phyloP scores from a whole-genome alignment of 2,329 filamentous ascomycete genomes.

The Metarhizium robertsii region DNA sequence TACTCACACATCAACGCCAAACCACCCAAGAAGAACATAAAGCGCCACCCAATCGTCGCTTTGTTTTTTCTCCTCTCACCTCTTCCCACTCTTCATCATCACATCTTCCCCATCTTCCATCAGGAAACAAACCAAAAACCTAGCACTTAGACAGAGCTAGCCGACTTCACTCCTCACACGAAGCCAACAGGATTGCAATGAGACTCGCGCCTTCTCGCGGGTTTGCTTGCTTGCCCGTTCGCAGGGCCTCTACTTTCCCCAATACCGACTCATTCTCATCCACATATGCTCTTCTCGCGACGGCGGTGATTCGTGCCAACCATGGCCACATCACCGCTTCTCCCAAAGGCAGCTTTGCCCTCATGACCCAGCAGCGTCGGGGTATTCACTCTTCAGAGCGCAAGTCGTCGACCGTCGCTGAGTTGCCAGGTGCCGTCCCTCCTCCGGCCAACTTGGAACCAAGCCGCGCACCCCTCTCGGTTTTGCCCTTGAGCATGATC shows the following conservation, averaged over 20 bases:
- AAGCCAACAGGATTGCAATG: constrained; percentile 12
- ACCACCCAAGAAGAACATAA: background rate
- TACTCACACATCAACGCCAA: background rate
- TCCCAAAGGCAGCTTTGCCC: background rate
- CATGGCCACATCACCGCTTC: constrained; percentile 1
- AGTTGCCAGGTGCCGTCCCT: constrained; percentile 21
- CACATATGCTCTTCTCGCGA: background rate
- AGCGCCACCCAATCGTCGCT: background rate
- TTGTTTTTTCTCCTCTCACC: background rate
- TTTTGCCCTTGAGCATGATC: constrained; percentile 57
- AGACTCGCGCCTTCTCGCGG: constrained; percentile 12
- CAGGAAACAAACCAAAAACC: background rate
- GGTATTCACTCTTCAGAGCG: constrained; percentile 27
- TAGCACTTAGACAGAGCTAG: background rate
- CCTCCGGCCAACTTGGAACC: constrained; percentile 17
- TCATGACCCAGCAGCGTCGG: constrained; percentile 13
- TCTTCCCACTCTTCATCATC: constrained; percentile 1
- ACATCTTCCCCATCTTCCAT: background rate
- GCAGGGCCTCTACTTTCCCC: constrained; percentile 2
- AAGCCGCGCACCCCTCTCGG: constrained; percentile 43
- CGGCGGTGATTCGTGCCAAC: constrained; percentile 5
- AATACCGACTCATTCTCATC: background rate
- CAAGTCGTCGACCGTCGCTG: constrained; percentile 24
- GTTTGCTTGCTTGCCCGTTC: constrained; percentile 10
- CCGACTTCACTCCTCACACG: background rate